These are phyloP conservation scores for Gossypium ekmanianum DNA, from an alignment of 345 rosid genomes.

Conservation along the genomic window DNA sequence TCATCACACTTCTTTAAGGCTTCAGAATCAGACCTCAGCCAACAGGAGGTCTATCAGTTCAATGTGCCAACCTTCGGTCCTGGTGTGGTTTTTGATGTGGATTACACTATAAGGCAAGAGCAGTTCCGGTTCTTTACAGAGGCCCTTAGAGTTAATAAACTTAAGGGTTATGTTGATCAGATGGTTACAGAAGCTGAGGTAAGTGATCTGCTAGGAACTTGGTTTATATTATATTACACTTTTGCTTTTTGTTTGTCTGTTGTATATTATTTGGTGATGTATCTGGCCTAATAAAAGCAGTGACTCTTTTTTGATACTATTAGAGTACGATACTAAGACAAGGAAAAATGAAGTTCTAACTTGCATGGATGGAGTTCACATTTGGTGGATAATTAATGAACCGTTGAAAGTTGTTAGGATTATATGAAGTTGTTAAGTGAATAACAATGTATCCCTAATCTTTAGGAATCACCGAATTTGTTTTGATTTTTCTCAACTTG, in stretches of 20 bases:
- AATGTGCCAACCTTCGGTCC: constrained; percentile 97
- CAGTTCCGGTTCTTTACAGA: constrained; percentile 95
- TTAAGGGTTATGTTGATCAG: constrained; percentile 92
- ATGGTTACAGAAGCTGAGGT: constrained; percentile 96
- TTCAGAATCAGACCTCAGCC: constrained; percentile 77
- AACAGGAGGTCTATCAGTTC: constrained; percentile 95
- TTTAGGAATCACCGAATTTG: neutral
- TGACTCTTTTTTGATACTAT: neutral
- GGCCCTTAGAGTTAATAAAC: constrained; percentile 72
- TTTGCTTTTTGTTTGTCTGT: neutral
- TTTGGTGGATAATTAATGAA: constrained; percentile 1
- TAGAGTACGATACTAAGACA: neutral
- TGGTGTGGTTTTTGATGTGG: constrained; percentile 94
- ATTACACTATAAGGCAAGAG: constrained; percentile 82
- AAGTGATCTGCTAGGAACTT: neutral
- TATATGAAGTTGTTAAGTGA: neutral
- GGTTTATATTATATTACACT: neutral
- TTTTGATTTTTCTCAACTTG: no score
- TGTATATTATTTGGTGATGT: neutral
- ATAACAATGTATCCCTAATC: neutral
- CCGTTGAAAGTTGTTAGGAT: neutral
- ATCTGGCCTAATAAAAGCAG: neutral
- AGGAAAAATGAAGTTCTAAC: neutral
- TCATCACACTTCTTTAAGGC: constrained; percentile 97
- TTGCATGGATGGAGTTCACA: neutral